Base-by-base conservation (phyloP, 2,329 filamentous ascomycete species). In the Colletotrichum lini region DNA sequence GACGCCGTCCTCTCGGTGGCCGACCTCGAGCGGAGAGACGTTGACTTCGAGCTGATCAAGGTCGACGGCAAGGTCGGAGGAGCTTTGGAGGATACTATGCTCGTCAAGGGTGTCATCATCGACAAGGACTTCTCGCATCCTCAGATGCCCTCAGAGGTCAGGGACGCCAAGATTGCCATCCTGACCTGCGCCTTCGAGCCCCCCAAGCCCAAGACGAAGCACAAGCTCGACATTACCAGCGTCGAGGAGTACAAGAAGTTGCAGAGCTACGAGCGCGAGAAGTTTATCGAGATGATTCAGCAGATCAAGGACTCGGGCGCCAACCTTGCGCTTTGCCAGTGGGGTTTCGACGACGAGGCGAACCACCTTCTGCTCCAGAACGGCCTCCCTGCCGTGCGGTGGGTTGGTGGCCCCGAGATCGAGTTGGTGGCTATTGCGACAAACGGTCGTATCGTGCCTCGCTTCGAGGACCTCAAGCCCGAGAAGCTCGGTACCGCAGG, bases 91-190 rank as follows among this genome's bases (percentile, higher is more conserved):
- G 96, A 99, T 83, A 94, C 95, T 7, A 85, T 98, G 40, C 91
- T 99, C 53, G 96, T 99, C 77, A 97, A 98, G 86, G 96, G 96
- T 81, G 96, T 99, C 75, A 97, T 99, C 81, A 90, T 99, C 82
- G 96, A 99, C 90, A 99, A 99, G 87, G 97, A 99, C 85, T 99
- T 99, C 83, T 98, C 96, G 45, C 96, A 99, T 83, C 96, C 96
- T 15, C 96, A 99, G 85, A 99, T 99, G 96, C 96, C 96, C 13
- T 94, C 93, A 61, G 95, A 98, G 84, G 96, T 99, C 74, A 90
- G 88, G 77, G 95, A 99, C 83, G 97, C 96, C 80, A 98, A 98
- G 87, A 91, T 99, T 79, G 96, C 96, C 76, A 99, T 99, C 78
- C 86, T 99, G 72, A 99, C 96, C 62, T 99, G 96, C 82, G 95